Evolutionary conservation across 306 rosid species (phyloP).

Genomic region (Crotalaria pallida): DNA sequence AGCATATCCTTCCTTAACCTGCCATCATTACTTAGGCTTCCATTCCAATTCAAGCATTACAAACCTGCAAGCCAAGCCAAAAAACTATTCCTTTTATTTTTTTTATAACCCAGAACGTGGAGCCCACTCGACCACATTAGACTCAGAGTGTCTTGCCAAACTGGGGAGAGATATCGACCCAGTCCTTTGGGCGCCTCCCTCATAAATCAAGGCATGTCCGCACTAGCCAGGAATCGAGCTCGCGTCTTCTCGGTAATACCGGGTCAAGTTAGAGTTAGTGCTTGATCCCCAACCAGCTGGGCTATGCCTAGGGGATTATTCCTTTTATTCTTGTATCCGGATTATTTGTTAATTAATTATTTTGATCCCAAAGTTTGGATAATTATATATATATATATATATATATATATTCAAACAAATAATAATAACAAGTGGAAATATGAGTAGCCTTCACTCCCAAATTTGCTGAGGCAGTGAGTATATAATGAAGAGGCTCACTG

Average conservation of each 20-base stretch:
- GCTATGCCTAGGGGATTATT: too few relatives aligned
- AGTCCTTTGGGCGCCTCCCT: too few relatives aligned
- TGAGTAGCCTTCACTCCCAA: slow-evolving; percentile 62
- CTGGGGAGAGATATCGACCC: too few relatives aligned
- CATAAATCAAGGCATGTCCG: too few relatives aligned
- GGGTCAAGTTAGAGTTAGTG: too few relatives aligned
- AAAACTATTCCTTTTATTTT: slow-evolving; percentile 4
- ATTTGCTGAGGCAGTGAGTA: slow-evolving; percentile 28
- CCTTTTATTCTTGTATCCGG: not conserved
- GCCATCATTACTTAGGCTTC: slow-evolving; percentile 36
- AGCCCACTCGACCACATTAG: too few relatives aligned
- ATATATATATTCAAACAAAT: slow-evolving; percentile 23
- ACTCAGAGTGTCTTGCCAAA: too few relatives aligned
- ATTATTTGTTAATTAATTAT: not conserved
- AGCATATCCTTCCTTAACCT: slow-evolving; percentile 8
- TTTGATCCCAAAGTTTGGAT: slow-evolving; percentile 29
- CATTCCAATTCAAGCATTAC: slow-evolving; percentile 79
- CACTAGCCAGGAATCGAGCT: too few relatives aligned
- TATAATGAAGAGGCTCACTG: slow-evolving; percentile 59
- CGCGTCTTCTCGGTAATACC: too few relatives aligned
- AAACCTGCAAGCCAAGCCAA: slow-evolving; percentile 66
- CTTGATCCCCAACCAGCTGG: too few relatives aligned
- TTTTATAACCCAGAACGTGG: too few relatives aligned
- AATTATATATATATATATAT: slow-evolving; percentile 11
- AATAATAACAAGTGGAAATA: slow-evolving; percentile 12